Base-by-base conservation (phyloP, 176 grass and related monocot genomes). In the Phoenix dactylifera region DNA sequence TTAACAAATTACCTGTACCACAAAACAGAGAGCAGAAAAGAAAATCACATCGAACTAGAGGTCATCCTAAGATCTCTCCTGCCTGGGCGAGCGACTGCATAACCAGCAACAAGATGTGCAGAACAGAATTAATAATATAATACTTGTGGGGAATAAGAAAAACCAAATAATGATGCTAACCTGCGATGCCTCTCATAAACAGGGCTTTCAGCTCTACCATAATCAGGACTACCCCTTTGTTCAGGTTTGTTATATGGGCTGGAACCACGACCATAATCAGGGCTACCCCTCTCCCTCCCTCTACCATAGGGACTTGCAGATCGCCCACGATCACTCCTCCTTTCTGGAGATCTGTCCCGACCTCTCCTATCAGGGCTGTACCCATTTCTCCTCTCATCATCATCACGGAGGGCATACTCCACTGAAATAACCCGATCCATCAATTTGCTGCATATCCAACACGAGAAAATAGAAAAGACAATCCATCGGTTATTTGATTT, bases 361-460 rank as follows among this genome's bases (percentile, higher is more conserved):
- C 79, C 88, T 72, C 88, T 88, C 61, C 82, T 83, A 19, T 86
- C 83, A 74, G 94, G 88, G 60, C 94, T 98, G 65, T 83, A 90
- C 23, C 85, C 82, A 17, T 88, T 62, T 64, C 60, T 83, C 72
- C 50, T 82, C 62, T 68, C 87, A 62, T 98, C 89, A 56, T 98
- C 93, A 74, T 98, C 94, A 19, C 88, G 88, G 50, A 93, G 66
- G 4, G 94, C 94, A 64, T 93, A 98, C 68, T 98, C 94, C 59
- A 98, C 88, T 51, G 94, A 92, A 20, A 98, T 82, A 60, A 98
- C 81, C 70, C 82, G 80, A 71, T 98, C 94, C 88, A 98, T 67
- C 60, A 98, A 80, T 18, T 79, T 64, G 60, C 94, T 93, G 84
- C 29, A 44, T 65, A 69, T 68, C 52, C 75, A 55, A 60, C 55